phyloP scores from a whole-genome alignment of 2,329 filamentous ascomycete genomes.

The Calcarisporium arbuscula region DNA sequence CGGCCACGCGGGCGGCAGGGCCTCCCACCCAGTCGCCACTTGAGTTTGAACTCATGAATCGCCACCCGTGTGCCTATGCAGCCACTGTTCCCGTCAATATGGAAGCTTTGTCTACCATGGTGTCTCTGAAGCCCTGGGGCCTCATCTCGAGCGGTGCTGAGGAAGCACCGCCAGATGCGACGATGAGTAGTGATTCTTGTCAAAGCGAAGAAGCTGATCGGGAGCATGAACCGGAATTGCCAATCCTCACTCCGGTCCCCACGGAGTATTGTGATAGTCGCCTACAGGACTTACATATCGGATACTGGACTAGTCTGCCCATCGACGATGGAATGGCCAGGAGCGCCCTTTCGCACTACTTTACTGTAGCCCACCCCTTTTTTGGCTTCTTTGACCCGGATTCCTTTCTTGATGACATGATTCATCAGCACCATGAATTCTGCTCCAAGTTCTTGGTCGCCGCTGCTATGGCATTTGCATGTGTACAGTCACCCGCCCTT shows the following conservation, averaged over 20 bases:
- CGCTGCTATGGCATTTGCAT: slow-evolving; percentile 24
- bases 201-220: no score
- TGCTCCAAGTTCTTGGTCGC: slow-evolving; percentile 27
- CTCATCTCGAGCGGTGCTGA: neutral
- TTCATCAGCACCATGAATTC: slow-evolving; percentile 15
- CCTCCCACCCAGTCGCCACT: slow-evolving; percentile 12
- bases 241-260: neutral
- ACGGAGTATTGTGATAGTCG: slow-evolving; percentile 10
- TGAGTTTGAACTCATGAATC: slow-evolving; percentile 15
- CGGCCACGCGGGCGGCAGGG: slow-evolving; percentile 6
- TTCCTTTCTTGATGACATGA: slow-evolving; percentile 25
- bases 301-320: slow-evolving; percentile 25
- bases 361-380: slow-evolving; percentile 26
- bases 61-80: slow-evolving; percentile 12
- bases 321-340: slow-evolving; percentile 23
- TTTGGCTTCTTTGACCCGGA: slow-evolving; percentile 27
- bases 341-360: slow-evolving; percentile 23
- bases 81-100: slow-evolving; percentile 11
- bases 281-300: slow-evolving; percentile 16
- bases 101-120: slow-evolving; percentile 4
- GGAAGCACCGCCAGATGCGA: neutral
- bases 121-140: no score
- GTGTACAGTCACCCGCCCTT: slow-evolving; percentile 14
- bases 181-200: no score
- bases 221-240: no score